Conservation (phyloP, 208 protist species). For the Herpetomonas tarakana region DNA sequence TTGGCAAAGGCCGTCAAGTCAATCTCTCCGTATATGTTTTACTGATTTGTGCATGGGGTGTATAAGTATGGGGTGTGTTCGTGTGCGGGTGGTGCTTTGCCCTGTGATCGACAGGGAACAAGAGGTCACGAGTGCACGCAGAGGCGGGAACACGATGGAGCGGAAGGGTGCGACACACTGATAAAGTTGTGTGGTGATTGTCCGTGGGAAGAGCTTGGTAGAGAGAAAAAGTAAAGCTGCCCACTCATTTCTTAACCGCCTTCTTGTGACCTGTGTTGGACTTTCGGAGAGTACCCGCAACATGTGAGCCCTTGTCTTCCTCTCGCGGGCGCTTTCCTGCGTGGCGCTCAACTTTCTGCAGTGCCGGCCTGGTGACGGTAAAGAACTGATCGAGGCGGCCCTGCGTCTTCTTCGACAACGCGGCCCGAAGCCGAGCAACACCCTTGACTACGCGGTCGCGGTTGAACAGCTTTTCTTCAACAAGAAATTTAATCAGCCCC, state of each 20-base stretch:
- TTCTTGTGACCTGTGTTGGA: slow-evolving; percentile 66
- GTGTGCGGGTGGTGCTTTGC: no score
- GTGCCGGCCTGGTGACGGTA: slow-evolving; percentile 33
- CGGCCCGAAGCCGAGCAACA: slow-evolving; percentile 70
- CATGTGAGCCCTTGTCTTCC: slow-evolving; percentile 21
- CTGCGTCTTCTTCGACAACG: slow-evolving; percentile 78
- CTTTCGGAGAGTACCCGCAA: slow-evolving; percentile 76
- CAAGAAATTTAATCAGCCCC: slow-evolving; percentile 96
- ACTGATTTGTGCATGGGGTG: no score
- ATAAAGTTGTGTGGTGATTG: no score
- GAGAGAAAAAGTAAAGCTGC: no score
- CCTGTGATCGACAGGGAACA: no score
- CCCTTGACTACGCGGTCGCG: slow-evolving; percentile 85
- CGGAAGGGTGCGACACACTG: no score
- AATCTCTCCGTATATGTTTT: no score
- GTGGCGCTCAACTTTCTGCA: slow-evolving; percentile 11
- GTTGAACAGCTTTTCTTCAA: slow-evolving; percentile 97
- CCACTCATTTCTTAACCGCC: slow-evolving; percentile 84
- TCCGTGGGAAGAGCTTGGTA: no score
- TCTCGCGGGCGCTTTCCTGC: slow-evolving; percentile 52
- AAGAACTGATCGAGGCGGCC: slow-evolving; percentile 91
- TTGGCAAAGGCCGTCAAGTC: no score
- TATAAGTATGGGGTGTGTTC: no score
- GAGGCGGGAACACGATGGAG: no score
- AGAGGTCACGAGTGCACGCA: no score